phyloP scores from a whole-genome alignment of 2,329 filamentous ascomycete species.

The Apiospora pterosperma region DNA sequence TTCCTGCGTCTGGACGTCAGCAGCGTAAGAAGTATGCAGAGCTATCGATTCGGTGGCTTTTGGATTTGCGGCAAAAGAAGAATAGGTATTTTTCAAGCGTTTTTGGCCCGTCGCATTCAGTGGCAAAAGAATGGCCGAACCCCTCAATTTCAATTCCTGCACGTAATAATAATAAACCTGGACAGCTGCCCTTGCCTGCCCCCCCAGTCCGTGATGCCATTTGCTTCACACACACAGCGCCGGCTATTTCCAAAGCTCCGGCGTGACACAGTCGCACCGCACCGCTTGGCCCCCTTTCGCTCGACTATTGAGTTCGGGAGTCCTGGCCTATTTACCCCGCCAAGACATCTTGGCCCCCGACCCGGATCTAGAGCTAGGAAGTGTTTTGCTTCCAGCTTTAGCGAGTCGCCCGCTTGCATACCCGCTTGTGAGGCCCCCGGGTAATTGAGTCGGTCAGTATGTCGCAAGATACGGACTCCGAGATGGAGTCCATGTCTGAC shows the following conservation, averaged over 20 bases:
- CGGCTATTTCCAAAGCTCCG: neutral
- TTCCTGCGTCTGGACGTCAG: neutral
- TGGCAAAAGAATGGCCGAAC: neutral
- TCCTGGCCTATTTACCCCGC: neutral
- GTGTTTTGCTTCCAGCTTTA: neutral
- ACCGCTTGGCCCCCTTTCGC: too few relatives aligned
- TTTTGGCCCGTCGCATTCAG: neutral
- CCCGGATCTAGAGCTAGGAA: neutral
- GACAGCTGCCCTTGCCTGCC: neutral
- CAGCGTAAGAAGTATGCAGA: neutral
- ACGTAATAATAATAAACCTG: neutral
- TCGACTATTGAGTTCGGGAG: neutral
- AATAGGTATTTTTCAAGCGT: neutral
- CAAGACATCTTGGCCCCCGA: neutral
- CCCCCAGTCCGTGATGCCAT: neutral
- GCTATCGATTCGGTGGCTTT: neutral
- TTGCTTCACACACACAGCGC: neutral
- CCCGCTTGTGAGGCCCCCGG: too few relatives aligned
- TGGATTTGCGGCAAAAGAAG: neutral
- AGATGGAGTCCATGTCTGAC: neutral
- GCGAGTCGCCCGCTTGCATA: neutral
- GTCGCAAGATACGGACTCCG: neutral
- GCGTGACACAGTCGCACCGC: neutral
- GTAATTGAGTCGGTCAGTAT: neutral
- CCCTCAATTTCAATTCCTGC: neutral